phyloP scores from a whole-genome alignment of 495 filamentous ascomycete genomes.

The Penicillium fimorum region DNA sequence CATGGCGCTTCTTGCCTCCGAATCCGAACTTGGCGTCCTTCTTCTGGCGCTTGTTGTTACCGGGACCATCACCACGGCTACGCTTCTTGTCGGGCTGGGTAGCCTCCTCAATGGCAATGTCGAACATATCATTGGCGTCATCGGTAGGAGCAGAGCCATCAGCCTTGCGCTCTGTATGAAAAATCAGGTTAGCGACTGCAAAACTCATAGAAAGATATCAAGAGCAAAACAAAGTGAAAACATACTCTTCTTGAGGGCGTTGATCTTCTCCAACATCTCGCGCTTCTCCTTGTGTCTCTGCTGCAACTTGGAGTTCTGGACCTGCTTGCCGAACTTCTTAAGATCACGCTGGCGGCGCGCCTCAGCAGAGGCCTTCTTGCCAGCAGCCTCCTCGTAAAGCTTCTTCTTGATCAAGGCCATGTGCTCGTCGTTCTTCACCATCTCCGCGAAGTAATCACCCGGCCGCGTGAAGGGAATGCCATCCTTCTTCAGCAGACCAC shows the following conservation, averaged over 20 bases:
- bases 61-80: slow-evolving; percentile 37
- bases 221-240: background rate
- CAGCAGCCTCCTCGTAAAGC: slow-evolving; percentile 85
- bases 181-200: slow-evolving; percentile 22
- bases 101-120: slow-evolving; percentile 85
- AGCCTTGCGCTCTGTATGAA: slow-evolving; percentile 73
- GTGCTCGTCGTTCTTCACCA: slow-evolving; percentile 96
- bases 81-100: slow-evolving; percentile 47
- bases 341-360: slow-evolving; percentile 89
- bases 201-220: slow-evolving; percentile 2
- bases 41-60: slow-evolving; percentile 75
- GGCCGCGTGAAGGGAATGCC: slow-evolving; percentile 82
- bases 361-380: slow-evolving; percentile 88
- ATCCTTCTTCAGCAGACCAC: slow-evolving; percentile 73
- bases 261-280: slow-evolving; percentile 90
- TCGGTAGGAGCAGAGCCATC: slow-evolving; percentile 61
- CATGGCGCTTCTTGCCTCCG: slow-evolving; percentile 87
- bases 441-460: slow-evolving; percentile 95
- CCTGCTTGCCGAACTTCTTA: slow-evolving; percentile 99
- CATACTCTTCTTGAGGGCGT: slow-evolving; percentile 85
- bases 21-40: slow-evolving; percentile 91
- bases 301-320: slow-evolving; percentile 93
- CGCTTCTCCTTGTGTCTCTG: slow-evolving; percentile 88
- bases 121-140: slow-evolving; percentile 83
- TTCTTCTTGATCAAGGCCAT: slow-evolving; percentile 96